Evolutionary conservation across 805 yeast species (phyloP), one percentile per base, ranked within the genome.

Genomic region (Candida orba): DNA sequence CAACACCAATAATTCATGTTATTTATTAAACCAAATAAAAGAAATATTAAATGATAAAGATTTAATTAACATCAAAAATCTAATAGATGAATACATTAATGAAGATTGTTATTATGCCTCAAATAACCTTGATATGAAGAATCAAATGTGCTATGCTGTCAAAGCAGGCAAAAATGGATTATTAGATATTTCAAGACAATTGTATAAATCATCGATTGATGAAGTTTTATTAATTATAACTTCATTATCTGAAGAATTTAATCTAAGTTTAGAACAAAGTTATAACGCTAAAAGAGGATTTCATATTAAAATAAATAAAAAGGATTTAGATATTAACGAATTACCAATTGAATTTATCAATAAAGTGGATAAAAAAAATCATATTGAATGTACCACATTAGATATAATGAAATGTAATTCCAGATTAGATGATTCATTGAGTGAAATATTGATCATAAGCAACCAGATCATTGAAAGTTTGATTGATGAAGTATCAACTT

Each of bases 131-230:
- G 73, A 72, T 38, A 48, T 72, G 31, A 66, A 64, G 48, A 71
- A 70, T 46, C 77, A 72, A 44, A 60, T 62, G 46, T 60, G 68
- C 25, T 69, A 67, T 53, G 76, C 77, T 0, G 67, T 72, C 0
- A 71, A 61, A 45, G 54, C 66, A 32, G 75, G 75, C 0, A 51
- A 57, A 3, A 72, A 73, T 52, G 78, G 78, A 0, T 49, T 73
- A 10, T 52, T 73, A 1, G 75, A 70, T 51, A 64, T 70, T 1
- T 69, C 73, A 4, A 56, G 77, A 34, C 65, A 68, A 45, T 43
- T 71, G 0, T 72, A 72, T 43, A 62, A 65, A 40, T 58, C 52
- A 6, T 52, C 63, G 6, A 54, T 66, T 7, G 68, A 69, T 39
- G 72, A 70, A 39, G 57, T 70, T 3, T 37, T 64, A 15, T 39